Base-by-base conservation (phyloP, 352 stramenopile genomes). In the Globisporangium paddicum region DNA sequence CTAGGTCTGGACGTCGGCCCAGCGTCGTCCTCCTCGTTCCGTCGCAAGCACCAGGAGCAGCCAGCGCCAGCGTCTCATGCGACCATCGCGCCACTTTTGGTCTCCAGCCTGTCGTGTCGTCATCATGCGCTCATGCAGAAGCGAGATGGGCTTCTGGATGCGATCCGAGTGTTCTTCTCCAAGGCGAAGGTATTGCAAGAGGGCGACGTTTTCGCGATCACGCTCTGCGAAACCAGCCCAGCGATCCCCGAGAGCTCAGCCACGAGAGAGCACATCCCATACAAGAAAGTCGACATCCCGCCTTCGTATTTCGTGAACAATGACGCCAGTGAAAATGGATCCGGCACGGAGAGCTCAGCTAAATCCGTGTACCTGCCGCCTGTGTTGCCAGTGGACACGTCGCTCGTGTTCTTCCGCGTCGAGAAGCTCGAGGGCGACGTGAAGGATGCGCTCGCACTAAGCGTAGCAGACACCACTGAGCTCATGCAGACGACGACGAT, bases 331-430 rank as follows among this genome's bases (percentile, higher is more conserved):
- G 62, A 41, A 13, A 23, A 46, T 6, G 11, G n/a, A n/a, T 47
- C 0, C 23, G 19, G 10, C 26, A 35, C 16, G 10, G 25, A 52
- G 26, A 23, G 7, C 19, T 4, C 25, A 7, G 5, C 25, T 3
- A 52, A 40, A 16, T 56, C 55, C 1, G 60, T 72, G n/a, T 42
- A 78, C 0, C 66, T 87, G 40, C 76, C 79, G 2, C 81, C 81
- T 8, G 63, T 71, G 18, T 63, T 93, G 9, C 41, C 69, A 32
- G 49, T 89, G 1, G 79, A 93, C 54, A 86, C 77, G 25, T 71
- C 67, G n/a, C 62, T 94, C 9, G 67, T 91, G 51, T 92, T 91
- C 49, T 92, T 92, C 53, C 77, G 77, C 21, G 82, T 94, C 8
- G 72, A 92, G 30, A 82, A 78, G 35, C 42, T 94, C 8, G 66